Percentiles rank a stretch among this genome's conserved stretches.
These are phyloP conservation scores for Apiospora hydei DNA, from an alignment of 2,329 filamentous ascomycete genomes.

Conservation along the genomic window DNA sequence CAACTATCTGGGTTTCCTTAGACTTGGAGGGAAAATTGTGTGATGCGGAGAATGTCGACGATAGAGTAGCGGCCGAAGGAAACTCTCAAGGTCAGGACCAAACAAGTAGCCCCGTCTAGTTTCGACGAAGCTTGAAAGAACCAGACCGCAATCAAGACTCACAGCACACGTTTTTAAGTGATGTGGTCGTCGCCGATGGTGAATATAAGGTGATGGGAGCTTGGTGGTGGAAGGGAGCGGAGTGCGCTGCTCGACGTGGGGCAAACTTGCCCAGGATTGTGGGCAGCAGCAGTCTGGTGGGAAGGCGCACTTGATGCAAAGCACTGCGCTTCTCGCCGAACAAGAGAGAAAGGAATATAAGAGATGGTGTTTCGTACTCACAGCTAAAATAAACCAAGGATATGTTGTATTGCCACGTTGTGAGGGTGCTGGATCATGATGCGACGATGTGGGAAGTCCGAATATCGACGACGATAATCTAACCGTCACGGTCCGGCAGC, in stretches of 20 bases:
- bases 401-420: constrained; percentile 38
- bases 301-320: constrained; percentile 18
- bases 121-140: background rate
- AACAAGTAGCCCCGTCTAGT: background rate
- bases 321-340: background rate
- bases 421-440: constrained; percentile 28
- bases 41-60: constrained; percentile 18
- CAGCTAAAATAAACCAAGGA: constrained; percentile 50
- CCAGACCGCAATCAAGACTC: background rate
- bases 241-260: constrained; percentile 16
- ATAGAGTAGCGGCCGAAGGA: background rate
- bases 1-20: background rate
- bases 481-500: background rate
- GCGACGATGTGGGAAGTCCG: constrained; percentile 15
- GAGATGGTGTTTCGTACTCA: constrained; percentile 38
- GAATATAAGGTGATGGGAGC: background rate
- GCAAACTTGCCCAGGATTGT: constrained; percentile 2
- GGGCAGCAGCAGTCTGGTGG: background rate
- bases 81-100: background rate
- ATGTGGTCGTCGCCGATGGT: background rate
- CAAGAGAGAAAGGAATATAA: background rate
- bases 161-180: background rate
- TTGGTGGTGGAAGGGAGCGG: constrained; percentile 10
- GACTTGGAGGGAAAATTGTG: background rate
- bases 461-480: constrained; percentile 7